Percentiles rank a stretch among this genome's conserved stretches.
Conservation (phyloP, 441 rosid genomes). For the Erysimum cheiri region DNA sequence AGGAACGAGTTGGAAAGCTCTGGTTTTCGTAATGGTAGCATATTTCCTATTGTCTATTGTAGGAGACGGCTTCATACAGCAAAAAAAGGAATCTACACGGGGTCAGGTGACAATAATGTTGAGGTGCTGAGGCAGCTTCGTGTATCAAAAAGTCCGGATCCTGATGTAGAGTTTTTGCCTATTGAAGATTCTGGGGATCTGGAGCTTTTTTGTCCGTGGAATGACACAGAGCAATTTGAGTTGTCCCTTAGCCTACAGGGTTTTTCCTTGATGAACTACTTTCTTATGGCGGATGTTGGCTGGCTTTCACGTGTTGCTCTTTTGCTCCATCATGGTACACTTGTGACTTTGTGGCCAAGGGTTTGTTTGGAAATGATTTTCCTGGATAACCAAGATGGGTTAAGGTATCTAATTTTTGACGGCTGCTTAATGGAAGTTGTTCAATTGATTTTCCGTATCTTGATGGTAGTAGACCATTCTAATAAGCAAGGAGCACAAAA, state of each 20-base stretch:
- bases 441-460: constrained; percentile 61
- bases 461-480: constrained; percentile 56
- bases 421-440: constrained; percentile 79
- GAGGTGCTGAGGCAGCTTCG: constrained; percentile 43
- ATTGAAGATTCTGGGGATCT: constrained; percentile 46
- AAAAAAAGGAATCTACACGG: constrained; percentile 38
- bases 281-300: constrained; percentile 46
- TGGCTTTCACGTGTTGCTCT: constrained; percentile 53
- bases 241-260: constrained; percentile 49
- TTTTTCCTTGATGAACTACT: constrained; percentile 47
- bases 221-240: constrained; percentile 48
- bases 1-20: constrained; percentile 47
- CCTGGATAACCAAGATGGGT: constrained; percentile 73
- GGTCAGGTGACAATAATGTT: constrained; percentile 23
- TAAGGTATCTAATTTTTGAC: constrained; percentile 73
- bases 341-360: constrained; percentile 70
- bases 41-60: constrained; percentile 77
- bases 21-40: constrained; percentile 45
- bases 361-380: constrained; percentile 89
- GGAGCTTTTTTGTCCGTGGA: constrained; percentile 46
- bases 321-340: constrained; percentile 64
- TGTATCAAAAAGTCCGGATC: constrained; percentile 44
- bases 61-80: constrained; percentile 74
- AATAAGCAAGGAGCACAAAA: constrained; percentile 51
- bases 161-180: constrained; percentile 49